Evolutionary conservation across 2,329 filamentous ascomycete species (phyloP).

Genomic region (Davidsoniella neocaledoniae): DNA sequence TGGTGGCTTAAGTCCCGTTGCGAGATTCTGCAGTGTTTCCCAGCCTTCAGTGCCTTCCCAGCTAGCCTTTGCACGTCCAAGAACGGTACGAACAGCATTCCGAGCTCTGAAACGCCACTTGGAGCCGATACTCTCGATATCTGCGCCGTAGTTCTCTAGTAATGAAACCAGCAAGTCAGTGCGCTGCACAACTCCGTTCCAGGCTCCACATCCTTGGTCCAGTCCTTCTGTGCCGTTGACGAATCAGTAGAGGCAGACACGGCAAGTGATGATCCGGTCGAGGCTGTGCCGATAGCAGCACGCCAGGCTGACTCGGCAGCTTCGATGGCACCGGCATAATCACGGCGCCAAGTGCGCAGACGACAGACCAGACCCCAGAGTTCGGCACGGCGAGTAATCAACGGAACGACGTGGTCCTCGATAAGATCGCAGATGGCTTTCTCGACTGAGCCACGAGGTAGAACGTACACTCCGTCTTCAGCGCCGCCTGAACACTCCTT

Average conservation of each 20-base stretch:
- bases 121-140: conserved; percentile 50
- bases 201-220: conserved; percentile 41
- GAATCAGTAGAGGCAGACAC: conserved; percentile 19
- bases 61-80: conserved; percentile 61
- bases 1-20: conserved; percentile 34
- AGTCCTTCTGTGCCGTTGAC: conserved; percentile 16
- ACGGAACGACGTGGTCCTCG: conserved; percentile 56
- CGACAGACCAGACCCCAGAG: conserved; percentile 63
- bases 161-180: conserved; percentile 70
- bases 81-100: conserved; percentile 65
- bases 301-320: conserved; percentile 86
- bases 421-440: conserved; percentile 53
- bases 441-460: conserved; percentile 39
- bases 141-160: conserved; percentile 61
- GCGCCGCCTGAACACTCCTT: conserved; percentile 21
- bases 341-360: conserved; percentile 55
- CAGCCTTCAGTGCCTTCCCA: conserved; percentile 69
- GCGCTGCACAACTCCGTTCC: conserved; percentile 56
- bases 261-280: conserved; percentile 27
- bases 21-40: conserved; percentile 38
- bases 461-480: conserved; percentile 8
- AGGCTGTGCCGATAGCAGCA: conserved; percentile 38
- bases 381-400: conserved; percentile 64
- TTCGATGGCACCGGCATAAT: conserved; percentile 56
- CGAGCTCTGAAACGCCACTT: conserved; percentile 83